Evolutionary conservation across 371 early-diverging fungal genomes (phyloP).

Genomic region (Apophysomyces variabilis): DNA sequence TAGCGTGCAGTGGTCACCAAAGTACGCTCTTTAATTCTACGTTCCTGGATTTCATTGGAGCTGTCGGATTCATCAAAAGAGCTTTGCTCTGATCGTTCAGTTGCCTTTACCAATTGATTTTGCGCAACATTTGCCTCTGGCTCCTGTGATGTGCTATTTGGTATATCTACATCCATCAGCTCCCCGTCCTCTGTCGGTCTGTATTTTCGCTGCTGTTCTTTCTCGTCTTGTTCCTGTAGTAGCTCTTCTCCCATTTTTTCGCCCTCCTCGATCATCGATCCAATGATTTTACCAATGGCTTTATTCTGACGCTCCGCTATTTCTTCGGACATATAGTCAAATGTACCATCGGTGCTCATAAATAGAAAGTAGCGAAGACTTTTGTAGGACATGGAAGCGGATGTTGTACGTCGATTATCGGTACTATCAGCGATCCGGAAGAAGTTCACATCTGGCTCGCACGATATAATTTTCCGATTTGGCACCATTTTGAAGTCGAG

Average conservation of each 20-base stretch:
- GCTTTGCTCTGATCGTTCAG: conserved; percentile 17
- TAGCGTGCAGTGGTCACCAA: conserved; percentile 46
- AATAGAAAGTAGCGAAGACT: conserved; percentile 48
- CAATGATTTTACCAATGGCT: conserved; percentile 47
- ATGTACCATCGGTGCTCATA: conserved; percentile 55
- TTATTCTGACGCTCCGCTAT: conserved; percentile 53
- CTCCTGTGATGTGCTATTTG: not conserved
- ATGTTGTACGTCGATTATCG: conserved; percentile 21
- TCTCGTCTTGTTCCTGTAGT: conserved; percentile 44
- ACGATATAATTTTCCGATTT: conserved; percentile 56
- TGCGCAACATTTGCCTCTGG: not conserved
- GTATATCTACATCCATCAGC: not conserved
- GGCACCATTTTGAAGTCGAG: conserved; percentile 67
- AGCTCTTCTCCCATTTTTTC: conserved; percentile 46
- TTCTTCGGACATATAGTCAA: conserved; percentile 61
- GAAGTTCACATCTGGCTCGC: conserved; percentile 66
- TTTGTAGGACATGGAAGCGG: conserved; percentile 31
- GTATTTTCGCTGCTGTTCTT: conserved; percentile 9
- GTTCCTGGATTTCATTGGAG: conserved; percentile 32
- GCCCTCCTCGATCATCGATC: conserved; percentile 57
- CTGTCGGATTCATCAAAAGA: conserved; percentile 24
- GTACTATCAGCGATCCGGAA: conserved; percentile 43
- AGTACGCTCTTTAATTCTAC: conserved; percentile 47
- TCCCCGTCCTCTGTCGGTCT: conserved; percentile 9
- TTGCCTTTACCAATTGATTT: not conserved